Percentiles rank a stretch among this genome's conserved stretches.
Evolutionary conservation across 495 filamentous ascomycete genomes (phyloP).

Genomic region (Bacidia rubella): DNA sequence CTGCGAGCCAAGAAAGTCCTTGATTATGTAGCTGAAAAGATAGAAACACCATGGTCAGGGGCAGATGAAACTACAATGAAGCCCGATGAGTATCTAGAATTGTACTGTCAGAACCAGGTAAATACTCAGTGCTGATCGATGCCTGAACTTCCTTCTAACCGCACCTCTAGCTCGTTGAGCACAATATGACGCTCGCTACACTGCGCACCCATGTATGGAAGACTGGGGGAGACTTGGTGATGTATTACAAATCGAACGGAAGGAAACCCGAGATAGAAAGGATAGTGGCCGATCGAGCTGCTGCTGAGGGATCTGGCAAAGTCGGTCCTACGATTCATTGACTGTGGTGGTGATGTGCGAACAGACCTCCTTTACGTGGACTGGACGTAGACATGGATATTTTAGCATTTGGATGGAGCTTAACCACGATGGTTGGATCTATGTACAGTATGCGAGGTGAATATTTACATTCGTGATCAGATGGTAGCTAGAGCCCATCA

Average conservation of each 20-base stretch:
- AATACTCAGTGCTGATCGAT: not conserved
- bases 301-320: slow-evolving; percentile 12
- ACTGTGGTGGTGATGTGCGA: not conserved
- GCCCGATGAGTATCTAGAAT: slow-evolving; percentile 84
- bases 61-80: slow-evolving; percentile 47
- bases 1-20: slow-evolving; percentile 90
- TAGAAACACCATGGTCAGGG: slow-evolving; percentile 47
- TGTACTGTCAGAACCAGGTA: slow-evolving; percentile 88
- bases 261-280: slow-evolving; percentile 34
- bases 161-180: slow-evolving; percentile 38
- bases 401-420: too few species aligned
- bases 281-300: slow-evolving; percentile 7
- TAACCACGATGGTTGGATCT: too few species aligned
- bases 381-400: too few species aligned
- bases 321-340: slow-evolving; percentile 10
- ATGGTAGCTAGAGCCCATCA: too few species aligned
- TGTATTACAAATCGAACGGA: slow-evolving; percentile 88
- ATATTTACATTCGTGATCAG: too few species aligned
- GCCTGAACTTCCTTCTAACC: not conserved
- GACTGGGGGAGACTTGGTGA: slow-evolving; percentile 72
- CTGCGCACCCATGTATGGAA: slow-evolving; percentile 87
- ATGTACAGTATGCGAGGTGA: too few species aligned
- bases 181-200: slow-evolving; percentile 81
- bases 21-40: slow-evolving; percentile 79
- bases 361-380: too few species aligned